Conservation (phyloP, 1,284 basidiomycete species). For the Heliocybe sulcata region DNA sequence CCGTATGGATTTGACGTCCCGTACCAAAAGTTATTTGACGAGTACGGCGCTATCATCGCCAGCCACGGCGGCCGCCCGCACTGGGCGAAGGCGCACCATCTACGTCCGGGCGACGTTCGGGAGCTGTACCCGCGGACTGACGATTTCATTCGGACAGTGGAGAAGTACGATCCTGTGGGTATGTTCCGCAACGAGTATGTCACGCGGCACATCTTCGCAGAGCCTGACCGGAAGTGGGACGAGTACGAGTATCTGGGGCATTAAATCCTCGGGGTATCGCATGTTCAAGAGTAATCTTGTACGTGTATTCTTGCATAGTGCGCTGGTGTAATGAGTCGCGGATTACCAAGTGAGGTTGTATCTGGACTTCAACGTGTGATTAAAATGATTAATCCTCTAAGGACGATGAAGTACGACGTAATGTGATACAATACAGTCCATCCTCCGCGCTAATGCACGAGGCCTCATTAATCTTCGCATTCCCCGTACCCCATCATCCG, state of each 20-base stretch:
- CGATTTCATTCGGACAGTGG: constrained; percentile 69
- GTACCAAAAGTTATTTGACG: constrained; percentile 75
- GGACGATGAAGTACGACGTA: no score
- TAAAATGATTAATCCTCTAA: no score
- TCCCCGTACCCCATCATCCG: constrained; percentile 56
- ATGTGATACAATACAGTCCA: no score
- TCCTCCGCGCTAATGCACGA: no score
- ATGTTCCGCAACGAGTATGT: constrained; percentile 80
- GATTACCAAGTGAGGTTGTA: no score
- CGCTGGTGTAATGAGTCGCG: no score
- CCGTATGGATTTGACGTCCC: constrained; percentile 89
- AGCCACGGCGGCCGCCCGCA: constrained; percentile 83
- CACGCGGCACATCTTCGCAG: neutral
- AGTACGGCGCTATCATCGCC: constrained; percentile 73
- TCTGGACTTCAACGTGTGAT: no score
- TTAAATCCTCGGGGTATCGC: no score
- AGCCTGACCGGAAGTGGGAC: neutral
- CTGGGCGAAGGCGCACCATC: constrained; percentile 93
- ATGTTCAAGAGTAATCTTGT: no score
- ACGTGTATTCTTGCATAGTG: no score
- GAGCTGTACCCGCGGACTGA: constrained; percentile 79
- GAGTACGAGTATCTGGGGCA: constrained; percentile 6
- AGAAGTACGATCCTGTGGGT: constrained; percentile 74
- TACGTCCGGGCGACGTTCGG: constrained; percentile 62
- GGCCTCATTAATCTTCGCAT: constrained; percentile 20